Evolutionary conservation across 345 rosid species (phyloP).

Genomic region (Firmiana major): DNA sequence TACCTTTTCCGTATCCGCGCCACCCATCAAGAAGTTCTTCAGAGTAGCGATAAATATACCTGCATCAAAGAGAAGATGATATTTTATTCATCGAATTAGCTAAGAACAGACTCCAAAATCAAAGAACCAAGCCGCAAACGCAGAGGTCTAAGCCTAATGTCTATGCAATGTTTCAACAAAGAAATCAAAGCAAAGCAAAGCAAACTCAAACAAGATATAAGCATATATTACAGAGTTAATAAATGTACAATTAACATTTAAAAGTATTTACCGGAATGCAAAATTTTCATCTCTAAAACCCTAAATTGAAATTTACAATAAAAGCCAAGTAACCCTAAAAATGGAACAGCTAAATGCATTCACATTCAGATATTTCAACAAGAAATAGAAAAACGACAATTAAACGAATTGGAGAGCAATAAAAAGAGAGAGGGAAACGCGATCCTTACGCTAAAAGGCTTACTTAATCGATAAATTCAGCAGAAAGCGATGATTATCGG

Average conservation of each 20-base stretch:
- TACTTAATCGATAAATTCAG: background rate
- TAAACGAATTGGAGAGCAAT: background rate
- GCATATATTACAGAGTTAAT: background rate
- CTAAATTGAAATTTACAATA: background rate
- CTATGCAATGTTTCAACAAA: background rate
- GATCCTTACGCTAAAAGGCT: slow-evolving; percentile 9
- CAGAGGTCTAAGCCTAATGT: background rate
- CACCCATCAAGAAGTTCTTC: background rate
- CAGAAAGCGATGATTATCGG: background rate
- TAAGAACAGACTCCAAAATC: background rate
- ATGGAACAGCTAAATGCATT: background rate
- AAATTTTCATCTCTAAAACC: background rate
- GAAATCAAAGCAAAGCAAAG: background rate
- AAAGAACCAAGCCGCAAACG: background rate
- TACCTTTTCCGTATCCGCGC: background rate
- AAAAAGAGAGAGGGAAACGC: background rate
- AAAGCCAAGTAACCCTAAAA: background rate
- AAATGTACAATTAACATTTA: background rate
- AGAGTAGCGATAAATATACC: background rate
- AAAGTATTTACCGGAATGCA: background rate
- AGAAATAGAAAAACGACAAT: background rate
- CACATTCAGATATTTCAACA: background rate
- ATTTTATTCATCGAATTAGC: background rate
- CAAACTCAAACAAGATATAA: background rate
- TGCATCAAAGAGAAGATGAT: background rate